A percentile compares a stretch with the other conserved stretches of the same genome.
Evolutionary conservation across 305 asterid genomes (phyloP).

Genomic region (Fraxinus sp.): DNA sequence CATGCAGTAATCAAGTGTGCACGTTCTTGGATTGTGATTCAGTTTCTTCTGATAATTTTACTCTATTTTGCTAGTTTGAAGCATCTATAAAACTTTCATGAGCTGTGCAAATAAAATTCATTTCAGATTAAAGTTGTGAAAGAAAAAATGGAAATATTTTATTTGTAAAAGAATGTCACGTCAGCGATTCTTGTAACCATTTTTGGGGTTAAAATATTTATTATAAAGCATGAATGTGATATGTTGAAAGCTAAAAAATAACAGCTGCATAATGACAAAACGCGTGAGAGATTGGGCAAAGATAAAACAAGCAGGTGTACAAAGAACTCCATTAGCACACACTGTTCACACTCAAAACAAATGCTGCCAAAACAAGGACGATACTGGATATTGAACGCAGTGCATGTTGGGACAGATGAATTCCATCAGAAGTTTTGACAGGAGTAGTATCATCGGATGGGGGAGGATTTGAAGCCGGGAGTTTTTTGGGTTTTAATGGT

Average conservation of each 20-base stretch:
- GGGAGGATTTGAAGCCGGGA: constrained; percentile 27
- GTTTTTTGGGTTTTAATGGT: constrained; percentile 38
- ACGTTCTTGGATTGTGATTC: background rate
- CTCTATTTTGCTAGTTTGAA: background rate
- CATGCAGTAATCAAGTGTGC: background rate
- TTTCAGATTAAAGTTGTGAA: background rate
- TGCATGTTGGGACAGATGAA: background rate
- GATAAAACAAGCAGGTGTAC: background rate
- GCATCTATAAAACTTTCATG: background rate
- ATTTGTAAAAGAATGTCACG: background rate
- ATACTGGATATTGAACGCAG: constrained; percentile 14
- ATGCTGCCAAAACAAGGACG: constrained; percentile 19
- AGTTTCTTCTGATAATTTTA: background rate
- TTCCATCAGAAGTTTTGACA: constrained; percentile 35
- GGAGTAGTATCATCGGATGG: constrained; percentile 30
- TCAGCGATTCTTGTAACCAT: background rate
- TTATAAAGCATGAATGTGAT: background rate
- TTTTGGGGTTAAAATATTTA: background rate
- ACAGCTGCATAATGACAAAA: background rate
- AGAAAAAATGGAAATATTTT: background rate
- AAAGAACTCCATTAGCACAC: background rate
- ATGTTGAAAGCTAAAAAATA: background rate
- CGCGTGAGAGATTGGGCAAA: constrained; percentile 3
- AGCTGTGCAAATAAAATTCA: background rate
- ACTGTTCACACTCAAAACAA: constrained; percentile 6